Percentiles rank a stretch among this genome's conserved stretches.
Evolutionary conservation across 108 stramenopile genomes (phyloP).

Genomic region (Skeletonema marinoi): DNA sequence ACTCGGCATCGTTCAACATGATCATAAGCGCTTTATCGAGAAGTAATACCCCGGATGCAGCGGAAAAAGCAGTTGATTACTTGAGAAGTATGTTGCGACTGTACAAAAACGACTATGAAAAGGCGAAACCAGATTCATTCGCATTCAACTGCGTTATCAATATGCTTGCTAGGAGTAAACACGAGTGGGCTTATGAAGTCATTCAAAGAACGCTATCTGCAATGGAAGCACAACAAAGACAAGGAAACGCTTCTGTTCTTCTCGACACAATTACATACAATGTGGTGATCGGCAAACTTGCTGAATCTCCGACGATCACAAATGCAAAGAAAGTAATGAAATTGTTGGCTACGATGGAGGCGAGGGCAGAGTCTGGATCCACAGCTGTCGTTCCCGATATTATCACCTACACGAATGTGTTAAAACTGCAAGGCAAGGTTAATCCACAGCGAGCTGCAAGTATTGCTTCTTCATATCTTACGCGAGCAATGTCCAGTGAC

Average conservation of each 20-base stretch:
- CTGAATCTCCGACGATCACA: conserved; percentile 15
- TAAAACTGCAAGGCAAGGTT: conserved; percentile 23
- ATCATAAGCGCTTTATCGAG: conserved; percentile 37
- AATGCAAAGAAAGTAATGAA: conserved; percentile 50
- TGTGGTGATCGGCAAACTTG: conserved; percentile 47
- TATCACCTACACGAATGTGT: conserved; percentile 43
- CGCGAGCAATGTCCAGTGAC: conserved; percentile 12
- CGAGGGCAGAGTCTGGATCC: background rate
- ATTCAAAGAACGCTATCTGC: conserved; percentile 41
- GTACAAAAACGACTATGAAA: conserved; percentile 38
- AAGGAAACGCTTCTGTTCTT: conserved; percentile 32
- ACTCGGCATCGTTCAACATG: conserved; percentile 38
- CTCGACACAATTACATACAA: conserved; percentile 63
- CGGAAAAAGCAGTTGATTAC: conserved; percentile 39
- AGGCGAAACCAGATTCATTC: conserved; percentile 39
- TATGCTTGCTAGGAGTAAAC: conserved; percentile 36
- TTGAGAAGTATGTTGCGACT: conserved; percentile 38
- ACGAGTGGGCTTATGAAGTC: conserved; percentile 34
- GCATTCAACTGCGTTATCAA: conserved; percentile 41
- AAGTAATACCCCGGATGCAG: conserved; percentile 5
- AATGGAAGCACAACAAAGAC: conserved; percentile 38
- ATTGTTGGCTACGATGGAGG: conserved; percentile 20
- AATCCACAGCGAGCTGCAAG: conserved; percentile 31
- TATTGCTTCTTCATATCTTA: conserved; percentile 29
- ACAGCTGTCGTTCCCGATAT: conserved; percentile 32